Base-by-base conservation (phyloP, 2,329 filamentous ascomycete genomes). In the Penicillium sp. region DNA sequence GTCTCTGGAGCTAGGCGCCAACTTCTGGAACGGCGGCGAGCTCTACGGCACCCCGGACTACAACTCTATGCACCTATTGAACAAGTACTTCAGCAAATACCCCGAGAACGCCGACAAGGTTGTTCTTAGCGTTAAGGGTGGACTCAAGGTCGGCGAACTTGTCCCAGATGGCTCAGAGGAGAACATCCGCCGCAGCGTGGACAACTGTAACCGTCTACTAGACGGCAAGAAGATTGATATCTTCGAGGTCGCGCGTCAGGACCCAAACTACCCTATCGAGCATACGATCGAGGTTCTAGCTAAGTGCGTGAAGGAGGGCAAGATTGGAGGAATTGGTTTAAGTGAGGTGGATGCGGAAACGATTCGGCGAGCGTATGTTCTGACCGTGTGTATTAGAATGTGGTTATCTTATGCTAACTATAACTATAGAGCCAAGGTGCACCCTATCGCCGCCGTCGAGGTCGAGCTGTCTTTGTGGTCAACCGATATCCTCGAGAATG, bases 71-170 rank as follows among this genome's bases (percentile, higher is more conserved):
- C 75, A 77, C 26, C 66, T 86, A 8, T 66, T 86, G 24, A 75
- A 79, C 50, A 70, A 74, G 22, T 86, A 86, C 68, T 84, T 86
- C 59, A 73, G 73, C n/a, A 74, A 76, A 49, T 78, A 85, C 59
- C 82, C 84, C 1, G 78, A 82, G 51, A 79, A 85, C 52, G 80
- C 81, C 6, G 70, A 76, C 40, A 80, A 81, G 59, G 73, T 86
- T 8, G 73, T 83, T 9, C 66, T 86, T 38, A 76, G 74, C 56
- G 75, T 86, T 60, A 86, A 86, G 67, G 82, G 82, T 23, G 78
- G 74, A 6, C 29, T 71, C 26, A 61, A 74, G 35, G 48, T 65
- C 1, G 53, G 61, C 5, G 64, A 55, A 6, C 55, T 72, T 29
- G 44, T 42, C 1, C 72, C 76, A 0, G 76, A 83, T 56, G 75